Evolutionary conservation across 495 filamentous ascomycete species (phyloP), one percentile per base, ranked within the genome.

Genomic region (Xylaria bambusicola): DNA sequence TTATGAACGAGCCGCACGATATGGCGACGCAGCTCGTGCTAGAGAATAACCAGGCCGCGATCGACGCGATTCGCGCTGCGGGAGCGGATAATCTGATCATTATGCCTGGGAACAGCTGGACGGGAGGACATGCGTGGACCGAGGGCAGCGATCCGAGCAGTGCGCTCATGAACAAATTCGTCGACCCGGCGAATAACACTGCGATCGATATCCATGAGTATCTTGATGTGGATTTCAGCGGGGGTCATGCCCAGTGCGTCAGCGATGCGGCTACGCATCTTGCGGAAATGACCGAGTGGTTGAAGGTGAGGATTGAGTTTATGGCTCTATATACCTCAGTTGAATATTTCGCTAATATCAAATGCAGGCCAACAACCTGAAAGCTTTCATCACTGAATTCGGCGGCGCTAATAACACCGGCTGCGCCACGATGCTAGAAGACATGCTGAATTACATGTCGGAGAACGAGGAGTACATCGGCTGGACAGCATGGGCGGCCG

Each of bases 161-260:
- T 61, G 70, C 71, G 13, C 71, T 72, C 35, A 56, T 82, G 46
- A 66, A 77, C 31, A 67, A 76, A 60, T 72, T 81, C 40, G 71
- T 63, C 23, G 80, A 83, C 59, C 76, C 77, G 33, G 50, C 67
- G 5, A 77, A 74, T 41, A 83, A 83, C 58, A 75, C 71, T 40
- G 79, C 76, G 50, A 71, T 83, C 24, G 79, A 83, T 64, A 80
- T 83, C 42, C 79, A 83, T 60, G 77, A 82, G 66, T 82, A 82
- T 58, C 73, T 82, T 3, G 80, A 83, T 58, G 55, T 68, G 46
- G 80, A 82, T 57, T 83, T 75, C 49, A 77, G 74, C 40, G 80
- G 79, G 20, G 46, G 53, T 6, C 77, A 81, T 58, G 48, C 68
- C 8, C 67, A 63, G 17, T 81, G 79, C 63, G 66, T 66, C 26